Evolutionary conservation across 495 filamentous ascomycete species (phyloP).

Genomic region (Xylaria venustula): DNA sequence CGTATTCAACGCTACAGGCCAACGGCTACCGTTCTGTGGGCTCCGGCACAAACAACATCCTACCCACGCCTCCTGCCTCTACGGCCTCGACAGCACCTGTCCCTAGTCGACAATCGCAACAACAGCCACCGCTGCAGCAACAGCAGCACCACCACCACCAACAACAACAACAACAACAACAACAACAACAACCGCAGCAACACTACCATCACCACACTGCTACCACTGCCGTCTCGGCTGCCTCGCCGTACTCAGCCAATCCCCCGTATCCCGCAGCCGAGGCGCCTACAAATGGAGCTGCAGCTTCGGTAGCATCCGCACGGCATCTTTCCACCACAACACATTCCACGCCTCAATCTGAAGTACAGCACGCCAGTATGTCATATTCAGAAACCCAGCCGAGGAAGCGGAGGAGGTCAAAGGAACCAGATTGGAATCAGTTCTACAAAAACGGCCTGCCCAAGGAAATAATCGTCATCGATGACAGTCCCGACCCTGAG

Average conservation of each 20-base stretch:
- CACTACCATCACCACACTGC: not conserved
- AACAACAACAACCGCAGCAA: constrained; percentile 21
- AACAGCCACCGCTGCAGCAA: constrained; percentile 11
- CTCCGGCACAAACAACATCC: constrained; percentile 37
- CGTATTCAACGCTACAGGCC: constrained; percentile 32
- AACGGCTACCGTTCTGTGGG: constrained; percentile 47
- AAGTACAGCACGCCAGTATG: constrained; percentile 35
- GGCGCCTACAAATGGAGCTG: constrained; percentile 37
- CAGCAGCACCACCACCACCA: too few species aligned
- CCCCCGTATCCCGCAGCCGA: constrained; percentile 17
- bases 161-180: constrained; percentile 42
- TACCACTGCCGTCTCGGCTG: constrained; percentile 21
- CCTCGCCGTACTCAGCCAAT: constrained; percentile 33
- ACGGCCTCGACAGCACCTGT: constrained; percentile 48
- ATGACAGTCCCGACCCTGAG: constrained; percentile 77
- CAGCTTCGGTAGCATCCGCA: constrained; percentile 32
- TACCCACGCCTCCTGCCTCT: constrained; percentile 48
- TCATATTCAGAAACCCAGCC: constrained; percentile 26
- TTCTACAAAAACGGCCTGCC: constrained; percentile 94
- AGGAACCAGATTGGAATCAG: constrained; percentile 76
- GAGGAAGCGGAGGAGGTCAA: constrained; percentile 57
- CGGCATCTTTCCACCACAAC: constrained; percentile 29
- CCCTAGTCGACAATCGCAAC: constrained; percentile 27
- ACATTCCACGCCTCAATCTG: constrained; percentile 28
- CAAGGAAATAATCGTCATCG: constrained; percentile 93